Base-by-base conservation (phyloP, 768 basidiomycete species). In the Podaxis sp. region DNA sequence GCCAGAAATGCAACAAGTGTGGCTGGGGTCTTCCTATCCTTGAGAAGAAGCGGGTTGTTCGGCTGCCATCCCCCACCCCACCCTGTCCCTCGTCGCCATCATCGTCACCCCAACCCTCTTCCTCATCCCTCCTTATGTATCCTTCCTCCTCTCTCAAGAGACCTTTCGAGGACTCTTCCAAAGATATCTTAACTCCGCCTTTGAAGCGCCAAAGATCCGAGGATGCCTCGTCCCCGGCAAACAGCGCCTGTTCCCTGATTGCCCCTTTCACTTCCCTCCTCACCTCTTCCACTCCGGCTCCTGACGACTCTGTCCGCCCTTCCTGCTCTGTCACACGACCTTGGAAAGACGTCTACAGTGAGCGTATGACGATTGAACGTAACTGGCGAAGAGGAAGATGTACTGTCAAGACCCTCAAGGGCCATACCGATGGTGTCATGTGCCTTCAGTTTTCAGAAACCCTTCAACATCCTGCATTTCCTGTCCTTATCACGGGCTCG, bases 271-370 rank as follows among this genome's bases (percentile, higher is more conserved):
- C 64, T 49, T 50, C 63, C 17, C 66, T 60, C 49, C 30, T 63
- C 49, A 26, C 61, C 58, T 56, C 60, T 62, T 44, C 57, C 66
- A 38, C 66, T 63, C 7, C 60, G 63, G 28, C 49, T 13, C 12
- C 46, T 10, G 49, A 50, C 65, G 55, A 56, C 68, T 28, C 77
- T 79, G 41, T 33, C 33, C 8, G 8, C 10, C 33, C 72, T 75
- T 28, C 71, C 74, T 50, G 74, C 26, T 77, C 79, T 15, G 68
- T 84, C 64, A 96, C 93, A 15, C 87, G 95, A 49, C 97, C 96
- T 0, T 99, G 97, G 97, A 99, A 99, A 73, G 89, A 92, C 66
- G 96, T 99, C 20, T 99, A 99, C 75, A 93, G 91, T 71, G 97
- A 99, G 73, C 89, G 97, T n/a, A 87, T 99, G 74, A 88, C 89